Evolutionary conservation across 371 early-diverging fungal species (phyloP), one percentile per base, ranked within the genome.

Genomic region (Globomyces sp.): DNA sequence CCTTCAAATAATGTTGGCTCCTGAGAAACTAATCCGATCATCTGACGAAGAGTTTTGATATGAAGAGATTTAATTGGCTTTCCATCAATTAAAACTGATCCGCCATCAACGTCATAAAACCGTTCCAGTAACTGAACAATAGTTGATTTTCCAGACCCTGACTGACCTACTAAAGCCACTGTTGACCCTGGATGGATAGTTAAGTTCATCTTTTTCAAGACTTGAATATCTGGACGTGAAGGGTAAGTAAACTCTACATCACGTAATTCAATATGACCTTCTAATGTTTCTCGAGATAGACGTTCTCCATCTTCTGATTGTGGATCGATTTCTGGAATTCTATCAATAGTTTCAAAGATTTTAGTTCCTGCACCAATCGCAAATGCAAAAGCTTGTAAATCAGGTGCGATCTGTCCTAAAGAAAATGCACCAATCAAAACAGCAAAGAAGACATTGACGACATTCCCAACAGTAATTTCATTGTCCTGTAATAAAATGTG

Each of bases 1-100:
- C 86, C 88, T 57, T 90, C 88, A 79, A 94, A 94, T n/a, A 95
- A 76, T 34, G 88, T 85, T 11, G 96, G 96, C 69, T 95, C 94
- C 34, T 57, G 52, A 6, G 87, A 82, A 4, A 93, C 92, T 13
- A 91, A 72, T 0, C 89, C 87, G 76, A 94, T 85, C 58, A 89
- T 85, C 5, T 80, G 66, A 43, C 94, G 87, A 4, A 93, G 74
- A 58, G 86, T 85, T n/a, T 72, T 67, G 44, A 90, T 72, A 42
- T 68, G 47, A 69, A 88, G 83, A 24, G 83, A 81, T 57, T 78
- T 78, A 57, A 91, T 86, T 60, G 92, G 85, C 50, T 79, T 68
- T 37, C 85, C 86, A 67, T 94, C 75, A 6, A 74, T 2, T 39
- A 58, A 34, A 37, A 74, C 69, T 13, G 36, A 24, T 8, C 68